Evolutionary conservation across 495 filamentous ascomycete species (phyloP).

Genomic region (Pseudevernia furfuracea): DNA sequence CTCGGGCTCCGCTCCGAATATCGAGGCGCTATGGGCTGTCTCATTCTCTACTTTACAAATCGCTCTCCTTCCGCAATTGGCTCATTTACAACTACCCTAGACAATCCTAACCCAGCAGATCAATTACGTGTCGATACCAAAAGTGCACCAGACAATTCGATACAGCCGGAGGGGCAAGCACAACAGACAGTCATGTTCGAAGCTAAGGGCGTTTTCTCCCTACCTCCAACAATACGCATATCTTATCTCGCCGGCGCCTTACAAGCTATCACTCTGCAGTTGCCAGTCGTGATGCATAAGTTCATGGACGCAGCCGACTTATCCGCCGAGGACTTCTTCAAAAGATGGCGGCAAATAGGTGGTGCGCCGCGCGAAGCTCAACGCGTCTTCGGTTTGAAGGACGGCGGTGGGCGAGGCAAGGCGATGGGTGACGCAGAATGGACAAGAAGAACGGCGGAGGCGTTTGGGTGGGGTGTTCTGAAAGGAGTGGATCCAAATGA

Average conservation of each 20-base stretch:
- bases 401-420: conserved; percentile 35
- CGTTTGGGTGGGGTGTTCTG: conserved; percentile 82
- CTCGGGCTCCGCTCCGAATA: conserved; percentile 91
- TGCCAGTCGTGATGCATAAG: conserved; percentile 84
- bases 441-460: conserved; percentile 59
- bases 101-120: conserved; percentile 63
- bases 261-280: conserved; percentile 84
- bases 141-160: conserved; percentile 74
- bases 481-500: conserved; percentile 79
- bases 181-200: conserved; percentile 95
- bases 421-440: conserved; percentile 49
- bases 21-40: conserved; percentile 82
- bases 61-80: conserved; percentile 75
- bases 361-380: conserved; percentile 80
- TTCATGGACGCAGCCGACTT: conserved; percentile 91
- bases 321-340: conserved; percentile 89
- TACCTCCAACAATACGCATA: conserved; percentile 85
- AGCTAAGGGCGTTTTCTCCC: conserved; percentile 69
- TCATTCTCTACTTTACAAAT: conserved; percentile 94
- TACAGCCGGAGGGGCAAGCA: conserved; percentile 67
- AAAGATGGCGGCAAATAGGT: conserved; percentile 97
- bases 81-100: conserved; percentile 89
- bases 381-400: conserved; percentile 64
- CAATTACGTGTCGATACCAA: conserved; percentile 76
- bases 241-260: conserved; percentile 90